These are phyloP conservation scores for Penicillium occitanis DNA, from an alignment of 2,329 filamentous ascomycete genomes.

Conservation along the genomic window DNA sequence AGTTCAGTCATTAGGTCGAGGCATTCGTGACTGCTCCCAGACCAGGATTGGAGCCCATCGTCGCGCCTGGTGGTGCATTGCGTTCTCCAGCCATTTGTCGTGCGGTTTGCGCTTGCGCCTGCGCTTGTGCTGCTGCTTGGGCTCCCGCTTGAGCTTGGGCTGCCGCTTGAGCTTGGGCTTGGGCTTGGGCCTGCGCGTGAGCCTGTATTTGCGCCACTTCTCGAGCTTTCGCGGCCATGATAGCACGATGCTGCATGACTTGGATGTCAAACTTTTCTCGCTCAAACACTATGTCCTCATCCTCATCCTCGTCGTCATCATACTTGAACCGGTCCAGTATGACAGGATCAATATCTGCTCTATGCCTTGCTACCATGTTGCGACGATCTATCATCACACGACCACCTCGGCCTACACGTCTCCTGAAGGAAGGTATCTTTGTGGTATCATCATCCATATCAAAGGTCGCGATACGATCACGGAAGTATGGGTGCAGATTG, in stretches of 20 bases:
- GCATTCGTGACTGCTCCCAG: constrained; percentile 31
- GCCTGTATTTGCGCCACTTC: constrained; percentile 45
- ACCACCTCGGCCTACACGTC: constrained; percentile 79
- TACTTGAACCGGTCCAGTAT: constrained; percentile 77
- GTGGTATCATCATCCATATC: constrained; percentile 46
- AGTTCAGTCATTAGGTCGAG: constrained; percentile 28
- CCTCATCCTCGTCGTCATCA: constrained; percentile 80
- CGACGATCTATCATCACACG: constrained; percentile 86
- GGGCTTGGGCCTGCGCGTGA: constrained; percentile 44
- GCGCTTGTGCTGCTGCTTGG: constrained; percentile 27
- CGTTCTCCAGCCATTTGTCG: constrained; percentile 41
- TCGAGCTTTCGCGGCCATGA: constrained; percentile 47
- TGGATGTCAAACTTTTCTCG: constrained; percentile 67
- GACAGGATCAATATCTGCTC: constrained; percentile 48
- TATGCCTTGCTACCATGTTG: constrained; percentile 58
- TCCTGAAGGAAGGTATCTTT: constrained; percentile 68
- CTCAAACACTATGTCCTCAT: constrained; percentile 71
- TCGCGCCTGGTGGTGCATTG: constrained; percentile 29
- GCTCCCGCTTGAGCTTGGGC: constrained; percentile 39
- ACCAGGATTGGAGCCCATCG: constrained; percentile 34
- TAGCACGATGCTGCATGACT: constrained; percentile 58
- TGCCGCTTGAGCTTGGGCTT: constrained; percentile 40
- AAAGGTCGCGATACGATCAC: constrained; percentile 42
- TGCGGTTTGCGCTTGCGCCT: constrained; percentile 30
- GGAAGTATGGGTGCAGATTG: constrained; percentile 33